Percentiles rank a stretch among this genome's conserved stretches.
Conservation (phyloP, 805 yeast genomes). For the Pichia kluyveri region DNA sequence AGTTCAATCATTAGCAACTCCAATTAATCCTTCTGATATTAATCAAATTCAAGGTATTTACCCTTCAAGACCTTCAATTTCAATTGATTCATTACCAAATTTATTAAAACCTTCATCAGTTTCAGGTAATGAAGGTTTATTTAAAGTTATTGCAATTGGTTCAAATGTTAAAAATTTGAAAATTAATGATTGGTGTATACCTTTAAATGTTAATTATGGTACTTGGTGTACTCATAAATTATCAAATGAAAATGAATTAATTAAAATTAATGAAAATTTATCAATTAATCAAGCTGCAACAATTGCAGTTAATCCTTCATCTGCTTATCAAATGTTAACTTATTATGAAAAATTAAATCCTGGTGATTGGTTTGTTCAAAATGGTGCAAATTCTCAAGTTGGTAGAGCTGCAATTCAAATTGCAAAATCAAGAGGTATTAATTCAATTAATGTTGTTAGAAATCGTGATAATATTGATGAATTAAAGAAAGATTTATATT, state of each 20-base stretch:
- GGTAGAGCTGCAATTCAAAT: slow-evolving; percentile 88
- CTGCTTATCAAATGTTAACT: slow-evolving; percentile 84
- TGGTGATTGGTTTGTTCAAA: slow-evolving; percentile 91
- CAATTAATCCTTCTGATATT: slow-evolving; percentile 85
- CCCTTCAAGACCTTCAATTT: slow-evolving; percentile 63
- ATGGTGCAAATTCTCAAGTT: slow-evolving; percentile 94
- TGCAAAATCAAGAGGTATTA: slow-evolving; percentile 66
- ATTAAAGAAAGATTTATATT: slow-evolving; percentile 40
- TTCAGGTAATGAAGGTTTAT: slow-evolving; percentile 92
- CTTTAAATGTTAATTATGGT: slow-evolving; percentile 69
- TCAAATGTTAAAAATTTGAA: slow-evolving; percentile 34
- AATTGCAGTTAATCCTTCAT: slow-evolving; percentile 82
- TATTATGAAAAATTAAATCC: slow-evolving; percentile 51
- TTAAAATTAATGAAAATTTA: slow-evolving; percentile 49
- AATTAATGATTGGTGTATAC: slow-evolving; percentile 85
- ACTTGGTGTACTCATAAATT: slow-evolving; percentile 87
- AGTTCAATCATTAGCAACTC: slow-evolving; percentile 67
- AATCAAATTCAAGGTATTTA: slow-evolving; percentile 83
- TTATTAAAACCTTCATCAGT: slow-evolving; percentile 58
- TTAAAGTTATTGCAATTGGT: slow-evolving; percentile 74
- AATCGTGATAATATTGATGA: slow-evolving; percentile 73
- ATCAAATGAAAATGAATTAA: slow-evolving; percentile 41
- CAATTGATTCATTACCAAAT: slow-evolving; percentile 41
- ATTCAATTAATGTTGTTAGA: slow-evolving; percentile 82
- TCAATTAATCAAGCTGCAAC: slow-evolving; percentile 70